Percentiles rank a stretch among this genome's conserved stretches.
phyloP scores from a whole-genome alignment of 192 early-diverging fungal species.

The Entomortierella beljakovae region DNA sequence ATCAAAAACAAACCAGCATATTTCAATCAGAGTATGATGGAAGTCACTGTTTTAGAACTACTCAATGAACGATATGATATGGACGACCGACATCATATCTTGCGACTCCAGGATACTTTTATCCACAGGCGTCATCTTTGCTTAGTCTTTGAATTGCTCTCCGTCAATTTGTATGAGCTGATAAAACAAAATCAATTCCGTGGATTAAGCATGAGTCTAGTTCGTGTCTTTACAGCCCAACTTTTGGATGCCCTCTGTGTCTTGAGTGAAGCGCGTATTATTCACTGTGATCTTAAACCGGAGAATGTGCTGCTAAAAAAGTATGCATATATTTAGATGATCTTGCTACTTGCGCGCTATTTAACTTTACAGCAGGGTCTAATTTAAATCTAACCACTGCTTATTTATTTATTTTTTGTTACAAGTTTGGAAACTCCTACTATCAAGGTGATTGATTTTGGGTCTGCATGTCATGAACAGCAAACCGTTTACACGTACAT shows the following conservation, averaged over 20 bases:
- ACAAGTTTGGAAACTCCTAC: slow-evolving; percentile 86
- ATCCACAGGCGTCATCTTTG: slow-evolving; percentile 94
- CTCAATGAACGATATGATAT: slow-evolving; percentile 91
- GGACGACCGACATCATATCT: slow-evolving; percentile 89
- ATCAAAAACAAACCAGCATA: slow-evolving; percentile 99
- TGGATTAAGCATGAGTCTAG: slow-evolving; percentile 93
- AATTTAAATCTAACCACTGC: neutral
- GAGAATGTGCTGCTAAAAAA: slow-evolving; percentile 95
- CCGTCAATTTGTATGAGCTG: slow-evolving; percentile 97
- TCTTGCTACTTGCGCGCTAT: too few relatives aligned
- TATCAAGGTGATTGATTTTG: slow-evolving; percentile 99
- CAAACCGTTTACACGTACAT: slow-evolving; percentile 98
- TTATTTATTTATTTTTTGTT: neutral
- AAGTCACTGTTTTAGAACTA: slow-evolving; percentile 93
- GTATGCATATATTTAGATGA: too few relatives aligned
- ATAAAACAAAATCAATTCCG: slow-evolving; percentile 98
- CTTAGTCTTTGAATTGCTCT: slow-evolving; percentile 97
- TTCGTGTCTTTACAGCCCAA: slow-evolving; percentile 93
- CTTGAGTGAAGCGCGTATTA: slow-evolving; percentile 88
- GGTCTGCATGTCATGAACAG: slow-evolving; percentile 95
- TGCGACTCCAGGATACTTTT: slow-evolving; percentile 92
- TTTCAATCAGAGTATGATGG: slow-evolving; percentile 97
- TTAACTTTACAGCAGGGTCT: too few relatives aligned
- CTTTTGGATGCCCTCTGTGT: slow-evolving; percentile 92
- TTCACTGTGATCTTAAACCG: slow-evolving; percentile 99